Percentiles rank a stretch among this genome's conserved stretches.
Conservation (phyloP, 164 flowering plant species). For the Tetrastigma voinierianum region DNA sequence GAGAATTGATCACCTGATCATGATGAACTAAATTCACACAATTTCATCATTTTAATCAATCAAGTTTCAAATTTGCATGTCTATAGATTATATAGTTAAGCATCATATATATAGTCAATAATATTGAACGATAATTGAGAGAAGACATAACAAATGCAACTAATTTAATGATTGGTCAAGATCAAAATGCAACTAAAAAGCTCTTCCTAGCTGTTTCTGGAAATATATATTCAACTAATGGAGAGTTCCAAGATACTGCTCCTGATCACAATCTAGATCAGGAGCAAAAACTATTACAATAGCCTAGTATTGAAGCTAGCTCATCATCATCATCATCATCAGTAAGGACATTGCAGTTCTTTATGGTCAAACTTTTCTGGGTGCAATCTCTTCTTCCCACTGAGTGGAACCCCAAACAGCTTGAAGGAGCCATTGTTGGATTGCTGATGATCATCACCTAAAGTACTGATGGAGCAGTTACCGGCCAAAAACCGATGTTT, state of each 20-base stretch:
- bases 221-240: constrained; percentile 1
- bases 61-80: too few species aligned
- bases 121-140: too few species aligned
- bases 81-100: too few species aligned
- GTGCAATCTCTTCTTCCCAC: constrained; percentile 47
- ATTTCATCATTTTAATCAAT: too few species aligned
- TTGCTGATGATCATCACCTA: background rate
- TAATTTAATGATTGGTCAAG: background rate
- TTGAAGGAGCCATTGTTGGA: constrained; percentile 11
- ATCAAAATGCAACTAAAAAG: background rate
- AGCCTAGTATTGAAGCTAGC: too few species aligned
- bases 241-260: background rate
- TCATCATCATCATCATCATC: background rate
- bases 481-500: constrained; percentile 7
- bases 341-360: background rate
- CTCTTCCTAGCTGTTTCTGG: background rate
- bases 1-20: too few species aligned
- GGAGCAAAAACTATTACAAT: too few species aligned
- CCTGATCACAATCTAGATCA: background rate
- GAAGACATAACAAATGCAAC: too few species aligned
- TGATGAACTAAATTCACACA: too few species aligned
- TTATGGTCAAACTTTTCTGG: constrained; percentile 18
- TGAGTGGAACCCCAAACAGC: constrained; percentile 57
- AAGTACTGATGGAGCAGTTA: constrained; percentile 2
- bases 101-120: too few species aligned